Percentiles rank a stretch among this genome's conserved stretches.
phyloP scores from a whole-genome alignment of 768 basidiomycete genomes.

The Amanita molliuscula region DNA sequence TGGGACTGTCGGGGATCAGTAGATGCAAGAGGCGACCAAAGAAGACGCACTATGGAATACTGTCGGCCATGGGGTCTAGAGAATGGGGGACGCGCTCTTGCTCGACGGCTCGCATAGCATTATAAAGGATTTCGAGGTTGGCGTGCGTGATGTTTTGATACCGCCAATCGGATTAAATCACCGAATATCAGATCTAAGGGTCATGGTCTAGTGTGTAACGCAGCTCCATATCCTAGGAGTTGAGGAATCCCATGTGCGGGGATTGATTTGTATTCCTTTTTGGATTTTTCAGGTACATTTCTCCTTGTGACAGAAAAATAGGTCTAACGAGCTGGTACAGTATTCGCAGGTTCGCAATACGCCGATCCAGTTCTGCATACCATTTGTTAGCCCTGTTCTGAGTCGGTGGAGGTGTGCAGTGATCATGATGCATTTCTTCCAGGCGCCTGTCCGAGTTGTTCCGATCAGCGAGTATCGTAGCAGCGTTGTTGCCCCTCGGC shows the following conservation, averaged over 20 bases:
- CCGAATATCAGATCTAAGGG: conserved; percentile 68
- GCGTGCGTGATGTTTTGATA: conserved; percentile 23
- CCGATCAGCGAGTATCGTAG: conserved; percentile 24
- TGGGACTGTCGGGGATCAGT: conserved; percentile 19
- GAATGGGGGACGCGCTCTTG: conserved; percentile 25
- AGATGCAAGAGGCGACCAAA: conserved; percentile 8
- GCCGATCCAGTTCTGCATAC: neutral
- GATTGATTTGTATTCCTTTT: conserved; percentile 32
- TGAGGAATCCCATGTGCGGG: conserved; percentile 28
- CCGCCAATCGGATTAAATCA: conserved; percentile 42
- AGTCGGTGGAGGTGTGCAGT: neutral
- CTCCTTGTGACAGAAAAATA: conserved; percentile 15
- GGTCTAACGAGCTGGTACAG: neutral
- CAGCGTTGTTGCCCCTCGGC: neutral
- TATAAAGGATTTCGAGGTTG: conserved; percentile 35
- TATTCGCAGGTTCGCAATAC: neutral
- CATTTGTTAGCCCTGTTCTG: neutral
- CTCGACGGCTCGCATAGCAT: conserved; percentile 34
- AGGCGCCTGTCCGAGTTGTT: conserved; percentile 23
- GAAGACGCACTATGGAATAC: conserved; percentile 42
- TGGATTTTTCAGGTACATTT: conserved; percentile 27
- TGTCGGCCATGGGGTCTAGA: conserved; percentile 39
- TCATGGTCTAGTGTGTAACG: conserved; percentile 34
- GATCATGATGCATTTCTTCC: conserved; percentile 3
- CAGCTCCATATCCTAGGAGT: conserved; percentile 33